These are phyloP conservation scores for Exophiala xenobiotica DNA, from an alignment of 2,329 filamentous ascomycete species.

Conservation along the genomic window DNA sequence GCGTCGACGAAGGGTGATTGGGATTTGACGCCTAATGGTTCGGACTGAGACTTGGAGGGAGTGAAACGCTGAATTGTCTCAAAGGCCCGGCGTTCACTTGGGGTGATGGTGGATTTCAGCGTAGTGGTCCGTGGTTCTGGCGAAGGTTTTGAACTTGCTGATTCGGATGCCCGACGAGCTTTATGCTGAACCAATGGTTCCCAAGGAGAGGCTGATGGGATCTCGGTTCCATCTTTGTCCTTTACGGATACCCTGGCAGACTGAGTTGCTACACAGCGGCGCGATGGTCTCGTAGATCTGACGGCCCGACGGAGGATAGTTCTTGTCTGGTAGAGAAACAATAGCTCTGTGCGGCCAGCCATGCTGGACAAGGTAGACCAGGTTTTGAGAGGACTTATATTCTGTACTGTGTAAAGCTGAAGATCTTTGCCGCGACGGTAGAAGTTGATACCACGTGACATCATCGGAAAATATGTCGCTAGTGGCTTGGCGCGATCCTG, in stretches of 20 bases:
- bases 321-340: constrained; percentile 28
- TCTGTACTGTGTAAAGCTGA: no score
- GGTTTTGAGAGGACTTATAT: no score
- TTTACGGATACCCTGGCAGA: neutral
- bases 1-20: constrained; percentile 5
- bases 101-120: constrained; percentile 24
- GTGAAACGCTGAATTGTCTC: constrained; percentile 21
- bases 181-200: constrained; percentile 13
- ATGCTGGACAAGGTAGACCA: constrained; percentile 3
- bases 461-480: no score
- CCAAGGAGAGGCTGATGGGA: neutral
- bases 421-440: no score
- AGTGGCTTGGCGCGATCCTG: no score
- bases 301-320: constrained; percentile 16
- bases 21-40: constrained; percentile 2
- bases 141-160: neutral
- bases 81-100: constrained; percentile 25
- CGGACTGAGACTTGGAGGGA: constrained; percentile 7
- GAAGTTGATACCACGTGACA: no score
- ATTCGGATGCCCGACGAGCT: constrained; percentile 5
- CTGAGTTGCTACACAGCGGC: constrained; percentile 1
- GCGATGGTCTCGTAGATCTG: neutral
- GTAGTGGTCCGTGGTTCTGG: constrained; percentile 1
- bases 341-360: constrained; percentile 16
- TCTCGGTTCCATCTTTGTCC: neutral